Base-by-base conservation (phyloP, 371 early-diverging fungal species). In the Smittium mucronatum region DNA sequence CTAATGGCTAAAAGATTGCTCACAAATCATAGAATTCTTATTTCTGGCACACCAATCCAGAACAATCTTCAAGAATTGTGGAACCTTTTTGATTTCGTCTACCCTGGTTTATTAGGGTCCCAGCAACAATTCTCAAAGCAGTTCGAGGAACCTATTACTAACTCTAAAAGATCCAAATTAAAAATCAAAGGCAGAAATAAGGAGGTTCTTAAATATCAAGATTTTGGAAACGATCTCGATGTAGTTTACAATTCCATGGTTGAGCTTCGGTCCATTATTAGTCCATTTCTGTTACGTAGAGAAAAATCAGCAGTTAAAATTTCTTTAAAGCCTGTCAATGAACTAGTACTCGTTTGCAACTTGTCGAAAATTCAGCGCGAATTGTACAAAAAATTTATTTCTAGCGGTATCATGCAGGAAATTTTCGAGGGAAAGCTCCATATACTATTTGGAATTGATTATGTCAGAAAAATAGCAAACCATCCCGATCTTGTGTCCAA, bases 31-130 rank as follows among this genome's bases (percentile, higher is more conserved):
- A 82, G 95, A 34, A 87, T 96, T 65, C 89, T 97, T 31, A 82
- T 98, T 0, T 91, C 94, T 1, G 99, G 99, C 26, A 99, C 99
- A 26, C 99, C 99, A 0, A 95, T 99, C 58, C 99, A 99, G 75
- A 99, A 99, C 77, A 96, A 92, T 72, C 79, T 99, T 57, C 89
- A 85, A 61, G 99, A 99, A 74, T 84, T 99, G 11, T 99, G 99
- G 99, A 91, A 93, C 0, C 78, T 99, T 34, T 93, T 93, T 73
- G 97, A 99, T 79, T 98, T 95, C 78, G 86, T 95, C 0, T 92
- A 86, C 72, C 98, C 98, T 0, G 97, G 96, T 2, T 83, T 92
- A 58, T 81, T 99, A 16, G 99, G 99, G 78, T 95, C 94, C 0
- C 78, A 96, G 25, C 94, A 94, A 0, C 91, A 95, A 5, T 97